Conservation (phyloP, 257 asterid species). For the Coffea canephora region DNA sequence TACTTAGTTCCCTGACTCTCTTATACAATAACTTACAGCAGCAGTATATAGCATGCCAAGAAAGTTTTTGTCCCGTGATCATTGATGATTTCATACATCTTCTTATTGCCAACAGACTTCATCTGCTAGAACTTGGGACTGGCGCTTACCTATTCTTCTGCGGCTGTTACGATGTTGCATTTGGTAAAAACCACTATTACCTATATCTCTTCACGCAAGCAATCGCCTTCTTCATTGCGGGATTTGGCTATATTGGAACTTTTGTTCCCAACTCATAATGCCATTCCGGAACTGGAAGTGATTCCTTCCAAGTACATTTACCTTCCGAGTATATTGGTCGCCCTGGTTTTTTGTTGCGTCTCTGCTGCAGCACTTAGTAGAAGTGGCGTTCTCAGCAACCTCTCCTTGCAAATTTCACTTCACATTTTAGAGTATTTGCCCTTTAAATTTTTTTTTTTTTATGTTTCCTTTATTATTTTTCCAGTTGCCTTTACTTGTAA, state of each 20-base stretch:
- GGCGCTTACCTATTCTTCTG: slow-evolving; percentile 72
- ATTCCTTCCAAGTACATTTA: neutral
- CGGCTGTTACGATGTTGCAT: slow-evolving; percentile 66
- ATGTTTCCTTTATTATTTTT: too few relatives aligned
- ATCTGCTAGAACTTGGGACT: slow-evolving; percentile 58
- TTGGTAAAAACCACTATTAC: slow-evolving; percentile 59
- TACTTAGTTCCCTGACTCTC: neutral
- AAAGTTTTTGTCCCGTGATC: too few relatives aligned
- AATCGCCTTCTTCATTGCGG: slow-evolving; percentile 63
- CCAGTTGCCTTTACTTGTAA: slow-evolving; percentile 28
- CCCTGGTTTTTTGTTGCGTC: slow-evolving; percentile 4
- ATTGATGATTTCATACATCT: too few relatives aligned
- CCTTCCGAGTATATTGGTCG: neutral
- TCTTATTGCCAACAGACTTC: slow-evolving; percentile 41
- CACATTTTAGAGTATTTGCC: neutral
- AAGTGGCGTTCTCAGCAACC: slow-evolving; percentile 20
- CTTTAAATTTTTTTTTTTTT: neutral
- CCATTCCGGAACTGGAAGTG: neutral
- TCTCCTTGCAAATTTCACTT: slow-evolving; percentile 22
- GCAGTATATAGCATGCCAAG: neutral
- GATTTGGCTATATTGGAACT: slow-evolving; percentile 80
- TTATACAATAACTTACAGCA: neutral
- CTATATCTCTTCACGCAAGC: slow-evolving; percentile 69
- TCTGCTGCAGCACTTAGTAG: slow-evolving; percentile 5
- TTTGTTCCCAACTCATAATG: slow-evolving; percentile 47